These are phyloP conservation scores for Chrysophaeum taylorii DNA, from an alignment of 352 stramenopile species.

Conservation along the genomic window DNA sequence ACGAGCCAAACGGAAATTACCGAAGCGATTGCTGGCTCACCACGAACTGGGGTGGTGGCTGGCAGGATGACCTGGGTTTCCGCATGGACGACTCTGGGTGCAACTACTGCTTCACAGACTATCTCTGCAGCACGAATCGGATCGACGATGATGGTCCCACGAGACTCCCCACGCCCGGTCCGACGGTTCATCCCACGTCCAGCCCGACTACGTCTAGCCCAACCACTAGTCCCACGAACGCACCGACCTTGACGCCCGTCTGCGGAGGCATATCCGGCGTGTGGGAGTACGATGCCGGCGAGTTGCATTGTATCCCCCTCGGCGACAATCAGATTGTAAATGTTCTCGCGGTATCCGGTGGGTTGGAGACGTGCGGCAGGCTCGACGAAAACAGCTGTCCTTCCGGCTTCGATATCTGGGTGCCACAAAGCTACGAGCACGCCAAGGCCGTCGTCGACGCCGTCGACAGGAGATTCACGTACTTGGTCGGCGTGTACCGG, in stretches of 20 bases:
- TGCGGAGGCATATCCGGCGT: not conserved
- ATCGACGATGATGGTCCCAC: too few relatives aligned
- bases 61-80: not conserved
- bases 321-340: not conserved
- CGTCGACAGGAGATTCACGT: not conserved
- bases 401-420: conserved; percentile 2
- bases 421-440: not conserved
- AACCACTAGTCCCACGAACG: not conserved
- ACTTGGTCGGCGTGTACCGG: not conserved
- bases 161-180: too few relatives aligned
- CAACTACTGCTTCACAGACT: not conserved
- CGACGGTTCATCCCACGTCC: too few relatives aligned
- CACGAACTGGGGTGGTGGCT: not conserved
- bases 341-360: not conserved
- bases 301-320: not conserved
- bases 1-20: conserved; percentile 3
- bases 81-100: not conserved
- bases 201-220: too few relatives aligned
- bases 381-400: not conserved
- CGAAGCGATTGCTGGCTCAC: not conserved
- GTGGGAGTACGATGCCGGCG: not conserved
- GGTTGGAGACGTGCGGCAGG: not conserved
- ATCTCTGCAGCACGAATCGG: not conserved
- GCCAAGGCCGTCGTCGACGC: not conserved
- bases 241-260: not conserved